Conservation (phyloP, 139 green algal species). For the Micractinium conductrix region DNA sequence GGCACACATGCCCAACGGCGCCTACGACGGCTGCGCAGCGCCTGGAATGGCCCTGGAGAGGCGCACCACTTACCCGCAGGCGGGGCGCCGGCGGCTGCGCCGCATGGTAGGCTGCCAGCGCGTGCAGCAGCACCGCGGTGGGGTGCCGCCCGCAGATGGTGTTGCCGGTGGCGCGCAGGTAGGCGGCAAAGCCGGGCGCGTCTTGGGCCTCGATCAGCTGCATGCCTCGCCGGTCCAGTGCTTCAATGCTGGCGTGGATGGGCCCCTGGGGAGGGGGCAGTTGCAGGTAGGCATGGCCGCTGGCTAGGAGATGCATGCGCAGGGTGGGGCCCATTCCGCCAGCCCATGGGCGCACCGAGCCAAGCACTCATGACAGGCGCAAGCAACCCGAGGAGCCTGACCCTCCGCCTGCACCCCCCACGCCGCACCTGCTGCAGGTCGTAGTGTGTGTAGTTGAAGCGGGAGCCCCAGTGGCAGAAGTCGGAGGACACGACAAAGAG, state of each 20-base stretch:
- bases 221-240: conserved; percentile 90
- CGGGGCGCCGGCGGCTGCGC: no score
- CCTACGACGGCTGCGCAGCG: no score
- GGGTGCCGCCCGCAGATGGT: conserved; percentile 97
- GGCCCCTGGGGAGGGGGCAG: conserved; percentile 66
- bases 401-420: not conserved
- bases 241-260: conserved; percentile 89
- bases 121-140: conserved; percentile 91
- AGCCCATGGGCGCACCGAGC: no score
- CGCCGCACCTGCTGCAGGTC: conserved; percentile 36
- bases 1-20: no score
- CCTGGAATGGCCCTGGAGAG: no score
- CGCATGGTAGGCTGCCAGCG: conserved; percentile 45
- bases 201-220: conserved; percentile 81
- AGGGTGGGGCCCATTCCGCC: no score
- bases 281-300: no score
- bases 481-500: conserved; percentile 94
- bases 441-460: conserved; percentile 85
- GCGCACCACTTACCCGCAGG: no score
- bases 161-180: conserved; percentile 79
- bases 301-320: no score
- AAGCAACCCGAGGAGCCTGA: no score
- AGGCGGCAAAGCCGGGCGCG: conserved; percentile 69
- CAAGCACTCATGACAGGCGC: no score
- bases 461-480: conserved; percentile 97